These are phyloP conservation scores for Dendrocalamus latiflorus DNA, from an alignment of 202 grass and related monocot genomes.

Conservation along the genomic window DNA sequence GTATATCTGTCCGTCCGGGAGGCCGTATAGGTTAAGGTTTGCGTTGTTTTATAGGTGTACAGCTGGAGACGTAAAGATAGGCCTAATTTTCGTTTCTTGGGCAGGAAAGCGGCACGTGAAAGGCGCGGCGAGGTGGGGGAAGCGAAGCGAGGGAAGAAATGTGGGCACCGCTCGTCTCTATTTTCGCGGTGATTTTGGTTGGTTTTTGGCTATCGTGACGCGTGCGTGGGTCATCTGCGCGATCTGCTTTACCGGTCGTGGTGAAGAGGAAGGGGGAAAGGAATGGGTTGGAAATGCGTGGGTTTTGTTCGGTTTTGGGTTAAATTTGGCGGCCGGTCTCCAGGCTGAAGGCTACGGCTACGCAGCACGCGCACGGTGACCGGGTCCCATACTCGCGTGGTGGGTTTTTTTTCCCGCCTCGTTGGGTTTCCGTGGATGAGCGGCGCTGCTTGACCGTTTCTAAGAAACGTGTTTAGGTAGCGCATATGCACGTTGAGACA, in stretches of 20 bases:
- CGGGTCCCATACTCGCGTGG: no score
- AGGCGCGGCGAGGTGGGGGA: not conserved
- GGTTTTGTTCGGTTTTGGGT: no score
- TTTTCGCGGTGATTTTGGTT: not conserved
- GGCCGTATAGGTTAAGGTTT: not conserved
- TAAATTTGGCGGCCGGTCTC: no score
- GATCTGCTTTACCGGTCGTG: no score
- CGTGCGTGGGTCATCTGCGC: not conserved
- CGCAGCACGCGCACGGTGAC: no score
- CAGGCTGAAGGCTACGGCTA: no score
- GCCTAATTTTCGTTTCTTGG: conserved; percentile 14
- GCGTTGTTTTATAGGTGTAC: not conserved
- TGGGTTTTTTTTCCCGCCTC: no score
- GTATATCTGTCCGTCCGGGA: not conserved
- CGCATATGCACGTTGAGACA: not conserved
- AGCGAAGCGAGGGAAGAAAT: not conserved
- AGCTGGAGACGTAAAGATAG: conserved; percentile 1
- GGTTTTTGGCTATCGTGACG: not conserved
- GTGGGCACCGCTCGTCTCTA: not conserved
- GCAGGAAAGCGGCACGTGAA: conserved; percentile 47
- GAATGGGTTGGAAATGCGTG: no score
- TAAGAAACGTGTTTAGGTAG: no score
- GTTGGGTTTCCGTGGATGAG: no score
- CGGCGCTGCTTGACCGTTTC: no score
- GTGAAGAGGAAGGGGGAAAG: no score